Evolutionary conservation across 768 basidiomycete genomes (phyloP).

Genomic region (Phlegmacium glaucopus): DNA sequence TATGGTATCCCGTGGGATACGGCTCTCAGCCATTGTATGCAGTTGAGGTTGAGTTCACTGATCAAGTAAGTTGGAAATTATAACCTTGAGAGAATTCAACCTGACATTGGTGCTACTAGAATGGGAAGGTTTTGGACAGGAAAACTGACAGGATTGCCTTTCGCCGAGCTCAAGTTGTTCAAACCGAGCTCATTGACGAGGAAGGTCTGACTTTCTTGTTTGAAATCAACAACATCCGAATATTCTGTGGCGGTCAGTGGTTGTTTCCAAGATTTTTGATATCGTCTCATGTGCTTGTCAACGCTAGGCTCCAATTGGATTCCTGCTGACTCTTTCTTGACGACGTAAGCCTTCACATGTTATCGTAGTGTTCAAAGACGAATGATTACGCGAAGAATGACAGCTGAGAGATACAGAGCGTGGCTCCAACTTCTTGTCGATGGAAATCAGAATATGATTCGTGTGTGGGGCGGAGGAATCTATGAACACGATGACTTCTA

Average conservation of each 20-base stretch:
- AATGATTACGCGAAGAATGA: constrained; percentile 29
- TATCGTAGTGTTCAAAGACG: background rate
- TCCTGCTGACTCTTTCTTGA: constrained; percentile 88
- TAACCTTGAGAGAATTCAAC: background rate
- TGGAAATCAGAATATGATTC: constrained; percentile 90
- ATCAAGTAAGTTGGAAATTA: constrained; percentile 39
- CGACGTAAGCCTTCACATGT: constrained; percentile 43
- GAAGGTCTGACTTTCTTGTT: constrained; percentile 85
- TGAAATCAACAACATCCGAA: constrained; percentile 82
- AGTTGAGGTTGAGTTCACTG: constrained; percentile 50
- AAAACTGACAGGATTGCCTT: constrained; percentile 67
- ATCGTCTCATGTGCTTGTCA: background rate
- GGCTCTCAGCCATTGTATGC: constrained; percentile 80
- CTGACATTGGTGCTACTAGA: constrained; percentile 24
- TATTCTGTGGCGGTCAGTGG: constrained; percentile 78
- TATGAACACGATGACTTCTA: constrained; percentile 86
- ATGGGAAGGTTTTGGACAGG: constrained; percentile 50
- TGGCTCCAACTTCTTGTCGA: constrained; percentile 86
- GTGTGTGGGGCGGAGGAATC: constrained; percentile 94
- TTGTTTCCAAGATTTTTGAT: background rate
- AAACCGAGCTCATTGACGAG: constrained; percentile 75
- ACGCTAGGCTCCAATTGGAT: constrained; percentile 85
- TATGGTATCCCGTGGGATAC: constrained; percentile 87
- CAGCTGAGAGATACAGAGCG: constrained; percentile 56
- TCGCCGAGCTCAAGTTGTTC: constrained; percentile 72